phyloP scores from a whole-genome alignment of 2,329 filamentous ascomycete genomes.

The Trichoderma simmonsii region DNA sequence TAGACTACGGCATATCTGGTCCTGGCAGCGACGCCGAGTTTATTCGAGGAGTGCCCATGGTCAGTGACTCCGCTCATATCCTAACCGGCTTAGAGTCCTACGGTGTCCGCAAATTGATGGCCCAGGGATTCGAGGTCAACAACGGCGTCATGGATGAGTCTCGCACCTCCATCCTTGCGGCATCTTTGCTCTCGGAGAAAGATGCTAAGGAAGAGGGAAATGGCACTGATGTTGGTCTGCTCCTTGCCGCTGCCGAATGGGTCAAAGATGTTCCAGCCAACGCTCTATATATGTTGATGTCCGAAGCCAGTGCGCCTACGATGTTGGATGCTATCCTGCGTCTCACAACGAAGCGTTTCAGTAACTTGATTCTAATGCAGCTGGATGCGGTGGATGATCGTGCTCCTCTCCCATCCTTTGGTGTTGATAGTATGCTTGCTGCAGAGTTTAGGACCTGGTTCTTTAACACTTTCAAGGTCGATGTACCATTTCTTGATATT shows the following conservation, averaged over 20 bases:
- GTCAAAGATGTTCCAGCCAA: not conserved
- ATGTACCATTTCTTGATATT: slow-evolving; percentile 26
- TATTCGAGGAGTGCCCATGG: not conserved
- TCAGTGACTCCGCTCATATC: slow-evolving; percentile 20
- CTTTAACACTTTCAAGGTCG: slow-evolving; percentile 31
- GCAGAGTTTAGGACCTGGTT: slow-evolving; percentile 39
- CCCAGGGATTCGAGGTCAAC: slow-evolving; percentile 23
- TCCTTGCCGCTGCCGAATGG: not conserved
- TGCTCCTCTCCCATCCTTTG: slow-evolving; percentile 32
- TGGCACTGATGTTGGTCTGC: slow-evolving; percentile 7
- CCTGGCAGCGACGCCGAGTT: not conserved
- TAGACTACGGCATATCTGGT: slow-evolving; percentile 26
- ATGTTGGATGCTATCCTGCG: slow-evolving; percentile 16
- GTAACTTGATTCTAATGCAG: slow-evolving; percentile 27
- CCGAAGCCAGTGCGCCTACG: slow-evolving; percentile 4
- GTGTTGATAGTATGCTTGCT: slow-evolving; percentile 41
- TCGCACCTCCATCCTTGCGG: slow-evolving; percentile 22
- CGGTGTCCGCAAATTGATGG: slow-evolving; percentile 22
- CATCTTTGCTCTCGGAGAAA: slow-evolving; percentile 4
- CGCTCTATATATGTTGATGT: not conserved
- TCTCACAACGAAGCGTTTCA: slow-evolving; percentile 18
- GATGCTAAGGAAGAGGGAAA: not conserved
- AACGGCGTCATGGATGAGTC: slow-evolving; percentile 21
- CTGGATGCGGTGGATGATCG: slow-evolving; percentile 27
- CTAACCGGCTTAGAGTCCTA: slow-evolving; percentile 27